Base-by-base conservation (phyloP, 2,329 filamentous ascomycete genomes). In the Penicillium rolfsii region DNA sequence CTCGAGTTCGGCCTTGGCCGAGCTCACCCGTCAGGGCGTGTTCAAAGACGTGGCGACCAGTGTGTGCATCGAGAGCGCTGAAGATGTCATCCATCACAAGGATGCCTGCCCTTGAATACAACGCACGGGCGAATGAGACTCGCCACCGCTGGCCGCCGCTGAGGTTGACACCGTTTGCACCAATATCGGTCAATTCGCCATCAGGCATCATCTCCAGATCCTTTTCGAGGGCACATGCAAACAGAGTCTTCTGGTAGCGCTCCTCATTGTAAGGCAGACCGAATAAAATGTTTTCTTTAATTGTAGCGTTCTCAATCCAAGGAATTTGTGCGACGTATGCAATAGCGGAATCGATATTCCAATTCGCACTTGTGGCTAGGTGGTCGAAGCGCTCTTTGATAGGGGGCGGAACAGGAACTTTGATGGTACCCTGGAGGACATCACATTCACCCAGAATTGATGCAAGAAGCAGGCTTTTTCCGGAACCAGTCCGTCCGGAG, bases 141-240 rank as follows among this genome's bases (percentile, higher is more conserved):
- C 91, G 85, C 89, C 91, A 93, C 70, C 91, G 87, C 75, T 96
- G 91, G 0, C 91, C 92, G 64, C 92, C 91, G 63, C 89, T 92
- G 6, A 96, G 80, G 67, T 94, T 93, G 67, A 95, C 91, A 6
- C 91, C 91, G 63, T 94, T 93, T 2, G 90, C 89, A 11, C 91
- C 91, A 55, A 96, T 91, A 70, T 93, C 90, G 0, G 92, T 96
- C 50, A 85, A 77, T 67, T 95, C 91, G 4, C 91, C 91, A 70
- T 94, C 89, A 0, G 85, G 79, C 16, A 96, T 82, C 80, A 92
- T 91, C 16, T 88, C 84, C 35, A 96, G 79, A 67, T 96, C 92
- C 70, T 91, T 91, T 55, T 84, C 83, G 46, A 96, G 73, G 0
- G 90, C 90, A 62, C 91, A 95, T 2, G 88, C 89, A 38, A 86